phyloP scores from a whole-genome alignment of 2,329 filamentous ascomycete genomes.

The Blastomyces emzantsi region DNA sequence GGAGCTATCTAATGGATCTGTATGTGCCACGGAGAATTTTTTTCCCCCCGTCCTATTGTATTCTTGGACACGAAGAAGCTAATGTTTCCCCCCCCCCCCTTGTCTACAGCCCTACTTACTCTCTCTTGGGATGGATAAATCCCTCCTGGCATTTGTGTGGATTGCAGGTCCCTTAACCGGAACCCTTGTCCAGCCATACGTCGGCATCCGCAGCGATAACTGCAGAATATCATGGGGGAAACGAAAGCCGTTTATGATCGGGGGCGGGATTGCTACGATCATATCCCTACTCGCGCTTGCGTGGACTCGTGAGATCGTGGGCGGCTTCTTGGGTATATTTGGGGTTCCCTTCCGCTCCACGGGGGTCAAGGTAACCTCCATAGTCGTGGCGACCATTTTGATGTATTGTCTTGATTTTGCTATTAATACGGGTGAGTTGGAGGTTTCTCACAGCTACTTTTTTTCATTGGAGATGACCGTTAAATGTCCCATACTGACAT shows the following conservation, averaged over 20 bases:
- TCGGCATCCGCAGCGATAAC: slow-evolving; percentile 72
- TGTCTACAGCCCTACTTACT: slow-evolving; percentile 57
- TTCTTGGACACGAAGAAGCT: neutral
- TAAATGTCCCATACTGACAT: too few species aligned
- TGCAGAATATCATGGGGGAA: slow-evolving; percentile 67
- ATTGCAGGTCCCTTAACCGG: slow-evolving; percentile 73
- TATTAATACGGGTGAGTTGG: slow-evolving; percentile 78
- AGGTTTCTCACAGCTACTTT: too few species aligned
- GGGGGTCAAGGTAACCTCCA: slow-evolving; percentile 56
- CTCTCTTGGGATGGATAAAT: slow-evolving; percentile 73
- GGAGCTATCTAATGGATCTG: slow-evolving; percentile 84
- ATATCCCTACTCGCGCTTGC: slow-evolving; percentile 59
- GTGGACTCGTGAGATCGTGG: slow-evolving; percentile 65
- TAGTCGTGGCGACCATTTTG: slow-evolving; percentile 71
- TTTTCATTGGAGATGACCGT: too few species aligned
- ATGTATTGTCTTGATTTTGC: slow-evolving; percentile 90
- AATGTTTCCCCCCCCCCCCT: neutral
- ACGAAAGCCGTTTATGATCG: slow-evolving; percentile 72
- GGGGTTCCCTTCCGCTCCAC: slow-evolving; percentile 58
- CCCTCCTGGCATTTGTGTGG: slow-evolving; percentile 74
- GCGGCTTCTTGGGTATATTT: slow-evolving; percentile 58
- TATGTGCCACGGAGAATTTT: slow-evolving; percentile 27
- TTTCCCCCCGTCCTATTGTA: neutral
- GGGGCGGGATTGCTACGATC: slow-evolving; percentile 58
- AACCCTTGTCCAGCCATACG: slow-evolving; percentile 69